Percentiles rank a stretch among this genome's conserved stretches.
Conservation (phyloP, 331 rosid species). For the Cydonia oblonga region DNA sequence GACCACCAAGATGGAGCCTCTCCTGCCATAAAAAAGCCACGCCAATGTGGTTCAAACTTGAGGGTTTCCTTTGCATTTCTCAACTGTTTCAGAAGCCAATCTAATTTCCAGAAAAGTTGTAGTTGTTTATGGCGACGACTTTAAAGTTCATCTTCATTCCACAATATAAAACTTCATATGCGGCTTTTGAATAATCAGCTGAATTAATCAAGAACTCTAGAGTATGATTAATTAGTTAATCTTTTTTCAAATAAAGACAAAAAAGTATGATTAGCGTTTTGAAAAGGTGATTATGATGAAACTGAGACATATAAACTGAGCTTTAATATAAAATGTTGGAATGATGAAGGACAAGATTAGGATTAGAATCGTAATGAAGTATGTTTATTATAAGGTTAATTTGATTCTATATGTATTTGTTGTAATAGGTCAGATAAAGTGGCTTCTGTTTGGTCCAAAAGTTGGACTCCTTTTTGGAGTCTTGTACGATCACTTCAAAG, state of each 20-base stretch:
- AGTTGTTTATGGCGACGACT: not conserved
- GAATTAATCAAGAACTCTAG: not conserved
- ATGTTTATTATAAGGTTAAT: not conserved
- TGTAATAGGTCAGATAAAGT: constrained; percentile 11
- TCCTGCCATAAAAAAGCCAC: not conserved
- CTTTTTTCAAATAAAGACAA: no score
- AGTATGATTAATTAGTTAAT: not conserved
- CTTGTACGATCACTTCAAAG: constrained; percentile 25
- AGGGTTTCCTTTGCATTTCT: constrained; percentile 1
- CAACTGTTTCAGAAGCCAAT: constrained; percentile 23
- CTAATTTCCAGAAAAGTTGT: not conserved
- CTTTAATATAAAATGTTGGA: constrained; percentile 36
- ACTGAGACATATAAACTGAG: constrained; percentile 35
- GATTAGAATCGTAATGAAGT: constrained; percentile 17
- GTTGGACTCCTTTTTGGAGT: constrained; percentile 19
- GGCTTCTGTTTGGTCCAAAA: constrained; percentile 37
- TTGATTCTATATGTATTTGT: not conserved
- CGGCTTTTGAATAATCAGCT: not conserved
- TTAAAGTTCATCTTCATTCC: not conserved
- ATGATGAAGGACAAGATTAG: constrained; percentile 37
- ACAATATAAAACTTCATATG: not conserved
- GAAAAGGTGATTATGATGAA: constrained; percentile 25
- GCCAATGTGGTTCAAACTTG: not conserved
- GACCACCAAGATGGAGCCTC: not conserved
- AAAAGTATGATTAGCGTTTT: constrained; percentile 11